Conservation (phyloP, 306 rosid species). For the Acacia melanoxylon region DNA sequence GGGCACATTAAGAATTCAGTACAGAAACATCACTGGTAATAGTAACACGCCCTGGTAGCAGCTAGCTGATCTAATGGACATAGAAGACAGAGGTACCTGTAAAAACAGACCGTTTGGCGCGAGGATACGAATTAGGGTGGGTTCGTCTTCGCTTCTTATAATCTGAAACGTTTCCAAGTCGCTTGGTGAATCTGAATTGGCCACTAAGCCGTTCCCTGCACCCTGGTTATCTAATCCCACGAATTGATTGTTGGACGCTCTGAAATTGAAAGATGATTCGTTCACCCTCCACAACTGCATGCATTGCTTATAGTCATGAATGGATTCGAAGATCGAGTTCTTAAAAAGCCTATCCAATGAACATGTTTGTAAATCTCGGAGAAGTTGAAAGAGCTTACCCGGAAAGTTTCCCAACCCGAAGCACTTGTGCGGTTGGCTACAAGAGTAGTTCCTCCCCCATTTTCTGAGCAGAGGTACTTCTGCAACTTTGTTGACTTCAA, state of each 20-base stretch:
- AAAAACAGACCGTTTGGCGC: constrained; percentile 57
- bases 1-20: neutral
- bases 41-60: neutral
- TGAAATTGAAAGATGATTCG: constrained; percentile 54
- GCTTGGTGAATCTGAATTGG: constrained; percentile 37
- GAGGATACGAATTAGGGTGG: constrained; percentile 45
- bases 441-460: constrained; percentile 58
- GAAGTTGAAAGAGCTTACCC: constrained; percentile 35
- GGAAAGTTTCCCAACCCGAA: constrained; percentile 64
- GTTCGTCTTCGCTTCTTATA: constrained; percentile 45
- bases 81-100: constrained; percentile 42
- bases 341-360: neutral
- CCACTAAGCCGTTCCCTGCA: constrained; percentile 36
- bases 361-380: too few relatives aligned
- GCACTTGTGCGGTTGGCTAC: constrained; percentile 53
- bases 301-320: neutral
- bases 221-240: constrained; percentile 38
- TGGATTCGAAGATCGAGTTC: neutral
- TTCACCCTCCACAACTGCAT: constrained; percentile 66
- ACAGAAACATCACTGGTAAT: neutral
- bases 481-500: constrained; percentile 53
- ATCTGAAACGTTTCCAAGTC: constrained; percentile 54
- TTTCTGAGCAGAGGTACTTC: constrained; percentile 49
- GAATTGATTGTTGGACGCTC: constrained; percentile 58
- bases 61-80: neutral